A percentile compares a stretch with the other conserved stretches of the same genome.
phyloP scores from a whole-genome alignment of 495 filamentous ascomycete genomes.

The Hypoxylon crocopeplum region DNA sequence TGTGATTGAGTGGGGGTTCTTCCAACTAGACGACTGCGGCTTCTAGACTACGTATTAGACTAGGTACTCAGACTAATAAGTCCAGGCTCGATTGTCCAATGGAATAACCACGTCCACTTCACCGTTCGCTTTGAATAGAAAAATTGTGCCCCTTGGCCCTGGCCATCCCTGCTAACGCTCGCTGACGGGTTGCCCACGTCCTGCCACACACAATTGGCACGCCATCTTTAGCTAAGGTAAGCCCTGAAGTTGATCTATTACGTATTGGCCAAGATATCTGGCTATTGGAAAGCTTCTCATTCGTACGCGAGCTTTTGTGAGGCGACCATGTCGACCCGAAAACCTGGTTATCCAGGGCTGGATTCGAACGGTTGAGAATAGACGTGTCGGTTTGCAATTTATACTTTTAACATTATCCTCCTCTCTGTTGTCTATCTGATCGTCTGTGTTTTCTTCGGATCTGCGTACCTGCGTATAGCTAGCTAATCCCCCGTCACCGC shows the following conservation, averaged over 20 bases:
- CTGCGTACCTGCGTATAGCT: slow-evolving; percentile 5
- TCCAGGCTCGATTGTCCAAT: slow-evolving; percentile 8
- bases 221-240: slow-evolving; percentile 6
- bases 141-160: not conserved
- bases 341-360: slow-evolving; percentile 1
- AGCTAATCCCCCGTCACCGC: slow-evolving; percentile 30
- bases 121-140: slow-evolving; percentile 12
- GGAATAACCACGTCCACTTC: slow-evolving; percentile 4
- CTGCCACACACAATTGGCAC: slow-evolving; percentile 5
- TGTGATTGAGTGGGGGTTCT: slow-evolving; percentile 31
- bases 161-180: slow-evolving; percentile 17
- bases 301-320: not conserved
- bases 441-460: not conserved
- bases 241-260: slow-evolving; percentile 11
- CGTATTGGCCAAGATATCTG: slow-evolving; percentile 17
- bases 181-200: slow-evolving; percentile 6
- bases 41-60: slow-evolving; percentile 19
- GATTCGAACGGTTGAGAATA: slow-evolving; percentile 4
- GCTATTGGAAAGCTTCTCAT: not conserved
- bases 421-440: no score
- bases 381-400: slow-evolving; percentile 23
- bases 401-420: not conserved
- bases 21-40: slow-evolving; percentile 14
- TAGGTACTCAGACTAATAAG: not conserved
- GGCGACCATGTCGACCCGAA: slow-evolving; percentile 5